Percentiles rank a stretch among this genome's conserved stretches.
Conservation (phyloP, 179 eudicot genomes). For the Drosera spatulata region DNA sequence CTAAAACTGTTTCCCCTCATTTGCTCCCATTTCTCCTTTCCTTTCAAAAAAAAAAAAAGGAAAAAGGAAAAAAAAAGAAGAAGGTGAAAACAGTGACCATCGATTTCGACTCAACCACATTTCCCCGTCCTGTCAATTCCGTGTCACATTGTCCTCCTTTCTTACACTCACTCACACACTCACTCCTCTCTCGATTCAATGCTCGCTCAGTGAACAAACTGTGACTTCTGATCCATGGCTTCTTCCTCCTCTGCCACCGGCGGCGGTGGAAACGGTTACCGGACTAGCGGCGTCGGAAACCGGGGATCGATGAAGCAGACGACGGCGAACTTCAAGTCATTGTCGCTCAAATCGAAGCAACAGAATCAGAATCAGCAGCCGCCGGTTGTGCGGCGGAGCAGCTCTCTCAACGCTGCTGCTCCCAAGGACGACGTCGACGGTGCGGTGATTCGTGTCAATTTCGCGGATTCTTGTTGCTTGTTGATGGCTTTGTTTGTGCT, state of each 20-base stretch:
- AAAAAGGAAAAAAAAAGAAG: too few species aligned
- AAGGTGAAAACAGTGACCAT: too few species aligned
- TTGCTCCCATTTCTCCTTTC: too few species aligned
- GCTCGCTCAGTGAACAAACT: not conserved
- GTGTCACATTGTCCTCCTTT: not conserved
- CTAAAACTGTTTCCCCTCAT: too few species aligned
- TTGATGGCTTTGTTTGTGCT: not conserved
- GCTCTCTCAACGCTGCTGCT: constrained; percentile 16
- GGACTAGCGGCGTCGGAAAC: constrained; percentile 1
- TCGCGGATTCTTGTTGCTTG: not conserved
- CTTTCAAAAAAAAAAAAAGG: too few species aligned
- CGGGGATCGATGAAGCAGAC: constrained; percentile 18
- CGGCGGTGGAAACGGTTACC: constrained; percentile 22
- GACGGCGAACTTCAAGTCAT: constrained; percentile 26
- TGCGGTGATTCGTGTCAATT: constrained; percentile 7
- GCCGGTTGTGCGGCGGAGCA: constrained; percentile 37
- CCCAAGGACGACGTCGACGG: constrained; percentile 17
- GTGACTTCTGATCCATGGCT: constrained; percentile 19
- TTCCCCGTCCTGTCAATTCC: too few species aligned
- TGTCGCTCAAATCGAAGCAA: constrained; percentile 45
- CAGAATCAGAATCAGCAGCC: not conserved
- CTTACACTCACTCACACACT: not conserved
- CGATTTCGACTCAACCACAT: too few species aligned
- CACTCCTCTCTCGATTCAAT: not conserved
- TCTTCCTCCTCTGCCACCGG: constrained; percentile 11